Base-by-base conservation (phyloP, 2,329 filamentous ascomycete genomes). In the Ceratocystiopsis brevicomis region DNA sequence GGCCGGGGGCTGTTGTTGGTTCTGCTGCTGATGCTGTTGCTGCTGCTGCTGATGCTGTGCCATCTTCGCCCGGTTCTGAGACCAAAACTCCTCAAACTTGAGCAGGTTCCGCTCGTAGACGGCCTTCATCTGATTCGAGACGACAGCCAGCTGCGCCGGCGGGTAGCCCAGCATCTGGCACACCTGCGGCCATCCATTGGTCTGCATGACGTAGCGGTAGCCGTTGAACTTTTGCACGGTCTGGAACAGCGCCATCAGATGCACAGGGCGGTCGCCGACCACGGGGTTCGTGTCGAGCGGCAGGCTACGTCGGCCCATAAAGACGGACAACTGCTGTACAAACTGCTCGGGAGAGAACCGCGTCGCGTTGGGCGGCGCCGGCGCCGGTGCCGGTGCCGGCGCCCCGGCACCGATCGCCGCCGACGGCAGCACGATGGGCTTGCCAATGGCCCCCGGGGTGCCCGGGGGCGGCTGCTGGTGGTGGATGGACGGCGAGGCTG, bases 61-160 rank as follows among this genome's bases (percentile, higher is more conserved):
- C 55, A 70, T 66, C 51, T 68, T 66, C 38, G 66, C 63, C 21
- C 64, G 65, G 49, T 65, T 66, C 48, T 74, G 73, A 51, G 69
- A 55, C 64, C 71, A 81, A 2, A 70, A 71, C 46, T 78, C 73
- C 56, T 95, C 87, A 50, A 93, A 95, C 32, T 77, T 71, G 21
- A 71, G 62, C 6, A 95, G 62, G 50, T 87, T 86, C 34, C 73
- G 69, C 52, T 86, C 78, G 58, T 90, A 93, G 8, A 83, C 69
- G 25, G 70, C 67, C 52, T 77, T 75, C 51, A 95, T 58, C 51
- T 90, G 77, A 45, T 73, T 69, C 2, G 75, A 68, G 0, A 82
- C 84, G 11, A 66, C 71, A 1, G 78, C 79, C 44, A 73, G 62
- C 49, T 83, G 78, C 42, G 69, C 66, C 0, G 70, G 70, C 10